These are phyloP conservation scores for Artomyces pyxidatus DNA, from an alignment of 768 basidiomycete genomes.

Conservation along the genomic window DNA sequence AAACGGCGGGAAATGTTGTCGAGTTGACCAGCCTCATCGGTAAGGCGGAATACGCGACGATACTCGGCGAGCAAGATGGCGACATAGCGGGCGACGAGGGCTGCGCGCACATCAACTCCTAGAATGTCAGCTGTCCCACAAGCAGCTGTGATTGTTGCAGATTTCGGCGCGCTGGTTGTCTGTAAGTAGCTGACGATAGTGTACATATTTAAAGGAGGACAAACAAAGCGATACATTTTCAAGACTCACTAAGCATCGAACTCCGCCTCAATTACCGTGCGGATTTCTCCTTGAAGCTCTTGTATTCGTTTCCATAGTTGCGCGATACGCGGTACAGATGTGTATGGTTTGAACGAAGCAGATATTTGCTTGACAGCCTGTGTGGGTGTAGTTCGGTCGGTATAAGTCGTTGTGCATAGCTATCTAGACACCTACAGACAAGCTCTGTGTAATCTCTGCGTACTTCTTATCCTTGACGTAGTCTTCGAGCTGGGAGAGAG, in stretches of 20 bases:
- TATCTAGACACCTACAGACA: constrained; percentile 46
- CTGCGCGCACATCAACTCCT: constrained; percentile 72
- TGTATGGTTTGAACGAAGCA: constrained; percentile 70
- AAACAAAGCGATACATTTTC: not conserved
- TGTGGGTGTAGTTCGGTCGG: not conserved
- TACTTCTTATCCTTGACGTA: constrained; percentile 75
- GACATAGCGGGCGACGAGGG: constrained; percentile 84
- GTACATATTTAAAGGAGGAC: not conserved
- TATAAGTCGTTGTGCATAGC: not conserved
- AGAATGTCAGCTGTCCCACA: constrained; percentile 87
- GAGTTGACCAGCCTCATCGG: constrained; percentile 92
- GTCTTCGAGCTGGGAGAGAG: constrained; percentile 72
- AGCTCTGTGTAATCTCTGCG: constrained; percentile 72
- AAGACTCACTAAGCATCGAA: constrained; percentile 84
- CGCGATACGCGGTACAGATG: constrained; percentile 65
- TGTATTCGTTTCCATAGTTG: constrained; percentile 75
- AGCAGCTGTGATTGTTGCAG: constrained; percentile 64
- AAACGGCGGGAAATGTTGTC: constrained; percentile 92
- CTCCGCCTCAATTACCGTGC: constrained; percentile 75
- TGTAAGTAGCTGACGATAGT: constrained; percentile 61
- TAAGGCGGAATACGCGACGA: constrained; percentile 86
- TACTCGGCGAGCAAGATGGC: constrained; percentile 91
- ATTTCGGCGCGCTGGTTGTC: constrained; percentile 46
- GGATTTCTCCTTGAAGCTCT: constrained; percentile 76
- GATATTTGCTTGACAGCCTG: constrained; percentile 88